Percentiles rank a stretch among this genome's conserved stretches.
Conservation (phyloP, 176 grass and related monocot species). For the Hsuehochloa calcarea region DNA sequence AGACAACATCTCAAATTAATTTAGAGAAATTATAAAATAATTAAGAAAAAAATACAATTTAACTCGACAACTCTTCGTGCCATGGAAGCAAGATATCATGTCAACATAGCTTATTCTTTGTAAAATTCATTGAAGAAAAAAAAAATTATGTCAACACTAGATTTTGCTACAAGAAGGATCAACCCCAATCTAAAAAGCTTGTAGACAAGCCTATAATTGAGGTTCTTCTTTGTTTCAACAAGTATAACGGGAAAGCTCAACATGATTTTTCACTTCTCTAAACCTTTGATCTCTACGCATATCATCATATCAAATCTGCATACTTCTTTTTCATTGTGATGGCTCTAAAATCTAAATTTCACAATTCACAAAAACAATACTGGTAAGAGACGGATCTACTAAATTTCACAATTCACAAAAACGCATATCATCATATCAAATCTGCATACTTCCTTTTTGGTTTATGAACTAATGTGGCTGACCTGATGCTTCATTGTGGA, state of each 20-base stretch:
- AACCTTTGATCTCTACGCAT: not conserved
- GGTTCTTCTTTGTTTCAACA: not conserved
- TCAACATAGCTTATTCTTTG: not conserved
- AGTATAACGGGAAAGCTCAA: not conserved
- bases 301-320: not conserved
- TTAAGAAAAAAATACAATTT: not conserved
- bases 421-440: too few species aligned
- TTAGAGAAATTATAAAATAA: not conserved
- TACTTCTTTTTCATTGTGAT: not conserved
- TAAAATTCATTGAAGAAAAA: not conserved
- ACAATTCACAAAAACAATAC: not conserved
- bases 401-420: too few species aligned
- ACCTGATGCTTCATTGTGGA: not conserved
- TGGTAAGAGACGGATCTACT: not conserved
- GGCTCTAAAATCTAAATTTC: not conserved
- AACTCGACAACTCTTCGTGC: not conserved
- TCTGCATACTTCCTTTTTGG: too few species aligned
- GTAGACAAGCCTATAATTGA: not conserved
- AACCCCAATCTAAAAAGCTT: not conserved
- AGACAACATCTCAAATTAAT: not conserved
- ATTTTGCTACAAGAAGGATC: not conserved
- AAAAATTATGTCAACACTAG: not conserved
- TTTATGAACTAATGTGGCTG: not conserved
- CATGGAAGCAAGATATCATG: not conserved
- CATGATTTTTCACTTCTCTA: not conserved